Conservation (phyloP, 345 rosid genomes). For the Jatropha curcas region DNA sequence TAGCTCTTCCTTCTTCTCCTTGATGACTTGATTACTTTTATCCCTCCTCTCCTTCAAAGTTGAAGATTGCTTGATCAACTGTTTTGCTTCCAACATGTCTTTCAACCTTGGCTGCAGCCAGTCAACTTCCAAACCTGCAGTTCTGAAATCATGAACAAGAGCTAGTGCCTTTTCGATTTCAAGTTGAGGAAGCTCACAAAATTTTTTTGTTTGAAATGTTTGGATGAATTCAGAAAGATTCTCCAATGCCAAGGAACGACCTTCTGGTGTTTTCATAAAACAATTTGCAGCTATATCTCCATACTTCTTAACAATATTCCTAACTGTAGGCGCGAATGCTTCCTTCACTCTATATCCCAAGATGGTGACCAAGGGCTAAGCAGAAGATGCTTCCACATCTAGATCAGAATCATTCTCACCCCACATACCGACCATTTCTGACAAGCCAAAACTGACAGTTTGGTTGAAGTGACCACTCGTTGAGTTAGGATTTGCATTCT, state of each 20-base stretch:
- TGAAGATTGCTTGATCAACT: not conserved
- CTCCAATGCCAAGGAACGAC: constrained; percentile 3
- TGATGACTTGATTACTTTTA: not conserved
- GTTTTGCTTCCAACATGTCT: constrained; percentile 5
- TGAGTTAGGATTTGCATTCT: not conserved
- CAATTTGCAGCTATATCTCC: constrained; percentile 17
- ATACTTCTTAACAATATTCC: not conserved
- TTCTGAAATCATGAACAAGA: constrained; percentile 1
- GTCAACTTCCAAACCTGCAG: constrained; percentile 4
- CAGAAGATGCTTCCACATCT: constrained; percentile 9
- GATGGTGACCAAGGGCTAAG: not conserved
- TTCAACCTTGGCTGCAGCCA: constrained; percentile 14
- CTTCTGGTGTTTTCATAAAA: not conserved
- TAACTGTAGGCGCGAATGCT: not conserved
- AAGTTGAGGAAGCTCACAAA: not conserved
- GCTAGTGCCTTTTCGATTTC: not conserved
- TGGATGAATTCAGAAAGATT: not conserved
- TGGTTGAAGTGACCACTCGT: not conserved
- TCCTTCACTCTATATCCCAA: constrained; percentile 7
- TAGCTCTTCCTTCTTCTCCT: not conserved
- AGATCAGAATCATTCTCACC: not conserved
- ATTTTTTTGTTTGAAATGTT: not conserved
- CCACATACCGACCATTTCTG: constrained; percentile 11
- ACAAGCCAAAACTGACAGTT: constrained; percentile 6
- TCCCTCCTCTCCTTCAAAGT: constrained; percentile 7